phyloP scores from a whole-genome alignment of 164 flowering plant genomes.

The Tinospora cordifolia region DNA sequence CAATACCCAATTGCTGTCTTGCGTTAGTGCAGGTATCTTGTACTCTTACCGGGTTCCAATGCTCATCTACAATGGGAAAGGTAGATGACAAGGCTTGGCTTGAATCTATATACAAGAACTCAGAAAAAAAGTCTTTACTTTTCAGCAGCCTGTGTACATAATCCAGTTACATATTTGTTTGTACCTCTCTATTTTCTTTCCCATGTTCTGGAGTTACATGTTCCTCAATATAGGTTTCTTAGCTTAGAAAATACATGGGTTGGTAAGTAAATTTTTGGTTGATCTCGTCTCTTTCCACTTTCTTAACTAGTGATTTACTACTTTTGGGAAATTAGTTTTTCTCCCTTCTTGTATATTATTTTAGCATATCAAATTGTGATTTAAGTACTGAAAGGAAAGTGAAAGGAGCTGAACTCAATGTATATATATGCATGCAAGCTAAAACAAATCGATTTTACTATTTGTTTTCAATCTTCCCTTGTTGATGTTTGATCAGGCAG shows the following conservation, averaged over 20 bases:
- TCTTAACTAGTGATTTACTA: too few species aligned
- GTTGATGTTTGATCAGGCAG: too few species aligned
- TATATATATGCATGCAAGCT: too few species aligned
- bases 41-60: neutral
- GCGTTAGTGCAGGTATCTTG: slow-evolving; percentile 3
- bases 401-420: too few species aligned
- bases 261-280: neutral
- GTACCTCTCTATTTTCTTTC: neutral
- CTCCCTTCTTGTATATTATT: too few species aligned
- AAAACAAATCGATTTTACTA: too few species aligned
- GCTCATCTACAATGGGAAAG: neutral
- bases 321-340: too few species aligned
- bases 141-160: neutral
- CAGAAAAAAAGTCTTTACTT: neutral
- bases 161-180: neutral
- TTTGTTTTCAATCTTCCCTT: too few species aligned
- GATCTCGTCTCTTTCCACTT: neutral
- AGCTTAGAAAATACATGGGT: neutral
- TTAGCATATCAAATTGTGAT: too few species aligned
- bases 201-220: neutral
- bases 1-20: neutral
- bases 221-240: neutral
- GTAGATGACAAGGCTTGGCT: neutral
- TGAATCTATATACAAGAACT: neutral
- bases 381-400: too few species aligned